Evolutionary conservation across 805 yeast genomes (phyloP).

Genomic region (Millerozyma miso): DNA sequence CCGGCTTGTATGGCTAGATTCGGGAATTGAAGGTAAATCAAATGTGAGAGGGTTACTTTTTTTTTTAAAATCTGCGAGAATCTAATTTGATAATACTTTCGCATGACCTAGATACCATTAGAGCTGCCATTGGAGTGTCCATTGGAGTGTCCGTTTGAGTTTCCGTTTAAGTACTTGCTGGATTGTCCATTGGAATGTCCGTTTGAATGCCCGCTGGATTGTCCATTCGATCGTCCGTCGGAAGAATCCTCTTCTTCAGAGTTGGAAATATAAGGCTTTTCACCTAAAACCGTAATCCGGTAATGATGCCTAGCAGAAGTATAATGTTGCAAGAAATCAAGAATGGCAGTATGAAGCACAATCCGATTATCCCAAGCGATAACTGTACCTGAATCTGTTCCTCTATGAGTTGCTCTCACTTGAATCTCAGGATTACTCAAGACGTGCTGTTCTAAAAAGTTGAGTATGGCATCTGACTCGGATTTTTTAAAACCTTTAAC

Average conservation of each 20-base stretch:
- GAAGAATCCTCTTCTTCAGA: not conserved
- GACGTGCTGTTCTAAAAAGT: constrained; percentile 19
- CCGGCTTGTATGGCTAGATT: too few relatives aligned
- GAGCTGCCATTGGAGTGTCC: too few relatives aligned
- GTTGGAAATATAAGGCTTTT: constrained; percentile 17
- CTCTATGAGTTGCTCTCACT: constrained; percentile 21
- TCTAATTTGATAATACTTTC: too few relatives aligned
- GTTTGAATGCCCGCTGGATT: not conserved
- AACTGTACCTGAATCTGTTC: constrained; percentile 19
- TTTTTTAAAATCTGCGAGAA: too few relatives aligned
- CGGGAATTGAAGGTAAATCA: too few relatives aligned
- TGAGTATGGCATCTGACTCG: constrained; percentile 19
- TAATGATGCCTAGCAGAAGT: constrained; percentile 22
- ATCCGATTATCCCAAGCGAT: constrained; percentile 25
- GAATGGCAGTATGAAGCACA: constrained; percentile 17
- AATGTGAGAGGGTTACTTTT: too few relatives aligned
- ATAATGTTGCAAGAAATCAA: constrained; percentile 19
- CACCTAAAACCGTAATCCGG: constrained; percentile 23
- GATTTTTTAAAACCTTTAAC: constrained; percentile 19
- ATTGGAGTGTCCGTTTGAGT: too few relatives aligned
- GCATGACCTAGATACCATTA: too few relatives aligned
- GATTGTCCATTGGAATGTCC: not conserved
- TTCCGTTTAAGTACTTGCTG: too few relatives aligned
- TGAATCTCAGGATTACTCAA: constrained; percentile 21
- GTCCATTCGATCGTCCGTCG: not conserved